Evolutionary conservation across 1,139 yeast species (phyloP).

Genomic region (Pichia sp.): DNA sequence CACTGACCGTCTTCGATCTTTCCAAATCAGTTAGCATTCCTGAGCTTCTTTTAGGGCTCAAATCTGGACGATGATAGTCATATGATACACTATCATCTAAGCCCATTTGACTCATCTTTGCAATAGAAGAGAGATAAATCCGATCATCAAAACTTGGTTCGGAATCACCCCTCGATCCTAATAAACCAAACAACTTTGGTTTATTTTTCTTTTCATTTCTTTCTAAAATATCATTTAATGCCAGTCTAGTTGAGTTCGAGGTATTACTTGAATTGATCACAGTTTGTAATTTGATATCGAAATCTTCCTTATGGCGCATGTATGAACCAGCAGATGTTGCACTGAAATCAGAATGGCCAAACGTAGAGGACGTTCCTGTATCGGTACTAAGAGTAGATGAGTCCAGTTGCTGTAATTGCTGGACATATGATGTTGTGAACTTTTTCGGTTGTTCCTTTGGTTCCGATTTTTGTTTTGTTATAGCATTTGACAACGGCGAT

Average conservation of each 20-base stretch:
- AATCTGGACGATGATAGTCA: background rate
- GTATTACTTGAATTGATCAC: constrained; percentile 31
- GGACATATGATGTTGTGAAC: constrained; percentile 25
- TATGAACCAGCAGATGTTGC: constrained; percentile 91
- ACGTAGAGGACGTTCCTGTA: constrained; percentile 33
- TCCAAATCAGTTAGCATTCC: constrained; percentile 47
- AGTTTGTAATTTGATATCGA: constrained; percentile 36
- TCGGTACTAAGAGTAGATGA: constrained; percentile 31
- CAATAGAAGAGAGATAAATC: constrained; percentile 26
- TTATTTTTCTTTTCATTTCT: constrained; percentile 46
- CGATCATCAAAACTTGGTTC: constrained; percentile 31
- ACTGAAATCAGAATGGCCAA: constrained; percentile 60
- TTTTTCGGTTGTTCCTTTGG: constrained; percentile 4
- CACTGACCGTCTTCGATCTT: constrained; percentile 72
- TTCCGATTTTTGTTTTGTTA: constrained; percentile 17
- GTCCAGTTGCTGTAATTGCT: constrained; percentile 27
- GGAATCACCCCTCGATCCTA: constrained; percentile 28
- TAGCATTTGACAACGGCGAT: background rate
- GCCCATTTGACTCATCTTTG: constrained; percentile 14
- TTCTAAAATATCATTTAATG: constrained; percentile 42
- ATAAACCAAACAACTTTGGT: constrained; percentile 46
- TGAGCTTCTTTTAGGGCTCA: too few relatives aligned
- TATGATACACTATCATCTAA: constrained; percentile 1
- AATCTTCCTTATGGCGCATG: constrained; percentile 56
- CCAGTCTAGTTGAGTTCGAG: constrained; percentile 31